These are phyloP conservation scores for Citeromyces siamensis DNA, from an alignment of 1,139 yeast species.

Conservation along the genomic window DNA sequence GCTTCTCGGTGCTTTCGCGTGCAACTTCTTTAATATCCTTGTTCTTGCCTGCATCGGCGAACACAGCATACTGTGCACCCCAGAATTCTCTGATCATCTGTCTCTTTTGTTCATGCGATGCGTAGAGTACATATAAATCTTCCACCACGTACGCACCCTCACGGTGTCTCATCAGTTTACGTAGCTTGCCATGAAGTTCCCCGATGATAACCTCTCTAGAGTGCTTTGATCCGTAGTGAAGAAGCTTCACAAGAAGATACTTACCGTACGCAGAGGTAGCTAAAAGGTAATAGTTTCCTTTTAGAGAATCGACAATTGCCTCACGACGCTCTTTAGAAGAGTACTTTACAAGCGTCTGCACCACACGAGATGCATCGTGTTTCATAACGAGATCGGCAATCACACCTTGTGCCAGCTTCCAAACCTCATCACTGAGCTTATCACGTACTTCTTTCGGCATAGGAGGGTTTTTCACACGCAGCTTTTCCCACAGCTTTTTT, in stretches of 20 bases:
- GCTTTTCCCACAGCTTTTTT: constrained; percentile 82
- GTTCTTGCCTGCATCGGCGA: constrained; percentile 61
- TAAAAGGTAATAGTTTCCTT: constrained; percentile 67
- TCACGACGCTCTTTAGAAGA: constrained; percentile 74
- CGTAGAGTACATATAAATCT: constrained; percentile 79
- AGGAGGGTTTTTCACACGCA: constrained; percentile 79
- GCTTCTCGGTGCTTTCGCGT: constrained; percentile 68
- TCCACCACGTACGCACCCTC: constrained; percentile 99
- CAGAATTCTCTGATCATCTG: constrained; percentile 94
- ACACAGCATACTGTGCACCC: constrained; percentile 94
- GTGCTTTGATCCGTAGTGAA: constrained; percentile 84
- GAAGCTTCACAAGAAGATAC: constrained; percentile 73
- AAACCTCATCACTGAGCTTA: constrained; percentile 70
- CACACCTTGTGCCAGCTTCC: constrained; percentile 70
- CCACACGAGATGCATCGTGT: constrained; percentile 95
- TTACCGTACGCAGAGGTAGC: constrained; percentile 94
- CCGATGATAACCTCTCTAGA: constrained; percentile 64
- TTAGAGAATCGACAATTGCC: constrained; percentile 52
- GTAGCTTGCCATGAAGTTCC: constrained; percentile 81
- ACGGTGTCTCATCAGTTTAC: constrained; percentile 91
- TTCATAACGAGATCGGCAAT: constrained; percentile 80
- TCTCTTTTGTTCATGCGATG: constrained; percentile 71
- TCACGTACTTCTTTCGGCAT: constrained; percentile 70
- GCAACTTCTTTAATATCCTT: constrained; percentile 56
- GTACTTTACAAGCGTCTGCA: constrained; percentile 85